phyloP scores from a whole-genome alignment of 768 basidiomycete species.

The Crassisporium funariophilum region DNA sequence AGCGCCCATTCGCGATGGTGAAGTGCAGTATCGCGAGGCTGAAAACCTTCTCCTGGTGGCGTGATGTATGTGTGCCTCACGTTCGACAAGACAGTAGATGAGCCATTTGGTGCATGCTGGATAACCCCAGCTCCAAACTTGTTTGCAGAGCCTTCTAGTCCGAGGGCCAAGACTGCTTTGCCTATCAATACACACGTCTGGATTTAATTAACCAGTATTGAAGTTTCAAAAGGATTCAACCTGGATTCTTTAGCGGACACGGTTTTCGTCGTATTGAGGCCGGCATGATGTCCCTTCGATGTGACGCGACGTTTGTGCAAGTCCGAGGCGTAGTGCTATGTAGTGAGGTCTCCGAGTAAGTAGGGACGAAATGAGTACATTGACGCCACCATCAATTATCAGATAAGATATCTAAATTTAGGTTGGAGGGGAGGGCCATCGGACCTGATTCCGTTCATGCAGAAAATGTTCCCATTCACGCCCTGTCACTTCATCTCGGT shows the following conservation, averaged over 20 bases:
- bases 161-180: slow-evolving; percentile 80
- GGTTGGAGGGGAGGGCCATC: no score
- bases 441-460: no score
- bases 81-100: slow-evolving; percentile 82
- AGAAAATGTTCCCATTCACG: no score
- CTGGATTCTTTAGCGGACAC: slow-evolving; percentile 38
- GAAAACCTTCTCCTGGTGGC: slow-evolving; percentile 96
- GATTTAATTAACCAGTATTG: not conserved
- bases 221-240: slow-evolving; percentile 22
- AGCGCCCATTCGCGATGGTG: slow-evolving; percentile 95
- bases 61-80: slow-evolving; percentile 98
- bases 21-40: slow-evolving; percentile 92
- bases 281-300: slow-evolving; percentile 24
- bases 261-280: slow-evolving; percentile 24
- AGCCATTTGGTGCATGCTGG: slow-evolving; percentile 74
- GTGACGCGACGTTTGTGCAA: not conserved
- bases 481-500: no score
- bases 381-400: no score
- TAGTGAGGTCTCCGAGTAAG: no score
- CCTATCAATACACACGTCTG: slow-evolving; percentile 39
- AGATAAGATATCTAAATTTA: no score
- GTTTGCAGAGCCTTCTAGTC: slow-evolving; percentile 97
- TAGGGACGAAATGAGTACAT: no score
- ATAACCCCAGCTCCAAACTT: slow-evolving; percentile 96
- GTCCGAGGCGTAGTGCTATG: not conserved